Conservation (phyloP, 148 eudicot genomes). For the Vaccinium macrocarpon region DNA sequence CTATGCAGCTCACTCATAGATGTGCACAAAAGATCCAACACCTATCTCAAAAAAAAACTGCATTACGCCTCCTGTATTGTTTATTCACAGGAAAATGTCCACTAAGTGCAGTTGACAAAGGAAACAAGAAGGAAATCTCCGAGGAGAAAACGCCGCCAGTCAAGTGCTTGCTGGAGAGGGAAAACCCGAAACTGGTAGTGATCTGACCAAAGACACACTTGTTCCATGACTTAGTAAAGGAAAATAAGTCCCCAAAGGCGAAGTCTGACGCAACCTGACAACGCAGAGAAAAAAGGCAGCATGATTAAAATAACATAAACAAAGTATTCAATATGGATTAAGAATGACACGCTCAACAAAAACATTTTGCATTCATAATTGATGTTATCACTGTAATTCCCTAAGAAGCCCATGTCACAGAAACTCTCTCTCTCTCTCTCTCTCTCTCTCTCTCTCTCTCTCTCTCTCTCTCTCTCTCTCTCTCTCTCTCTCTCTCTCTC, state of each 20-base stretch:
- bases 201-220: slow-evolving; percentile 62
- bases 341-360: slow-evolving; percentile 8
- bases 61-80: slow-evolving; percentile 61
- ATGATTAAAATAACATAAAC: not conserved
- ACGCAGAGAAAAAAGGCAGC: not conserved
- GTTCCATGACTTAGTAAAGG: slow-evolving; percentile 67
- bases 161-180: slow-evolving; percentile 70
- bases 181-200: slow-evolving; percentile 44
- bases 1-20: slow-evolving; percentile 53
- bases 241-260: slow-evolving; percentile 8
- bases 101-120: slow-evolving; percentile 67
- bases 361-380: slow-evolving; percentile 13
- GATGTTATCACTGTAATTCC: not conserved
- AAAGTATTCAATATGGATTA: not conserved
- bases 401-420: too few relatives aligned
- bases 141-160: slow-evolving; percentile 80
- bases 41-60: slow-evolving; percentile 51
- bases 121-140: slow-evolving; percentile 63
- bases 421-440: too few relatives aligned
- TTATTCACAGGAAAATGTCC: slow-evolving; percentile 36
- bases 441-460: too few relatives aligned
- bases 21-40: slow-evolving; percentile 55
- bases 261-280: not conserved
- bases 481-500: too few relatives aligned
- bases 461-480: too few relatives aligned